Percentiles rank a stretch among this genome's conserved stretches.
Evolutionary conservation across 805 yeast species (phyloP).

Genomic region (Candida nanaspora): DNA sequence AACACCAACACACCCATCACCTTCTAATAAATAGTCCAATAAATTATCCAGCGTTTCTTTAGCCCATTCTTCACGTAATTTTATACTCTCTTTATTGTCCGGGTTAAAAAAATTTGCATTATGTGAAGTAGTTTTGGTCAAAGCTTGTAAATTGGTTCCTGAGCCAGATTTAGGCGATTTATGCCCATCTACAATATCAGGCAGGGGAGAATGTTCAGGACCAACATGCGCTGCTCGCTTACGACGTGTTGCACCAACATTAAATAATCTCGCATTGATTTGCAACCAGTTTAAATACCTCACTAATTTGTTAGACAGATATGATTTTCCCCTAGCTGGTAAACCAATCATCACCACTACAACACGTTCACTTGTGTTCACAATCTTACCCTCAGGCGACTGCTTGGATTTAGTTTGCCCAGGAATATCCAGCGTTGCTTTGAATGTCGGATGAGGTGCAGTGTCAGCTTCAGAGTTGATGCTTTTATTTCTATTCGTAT

Average conservation of each 20-base stretch:
- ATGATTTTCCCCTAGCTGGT: slow-evolving; percentile 94
- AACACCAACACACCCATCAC: slow-evolving; percentile 87
- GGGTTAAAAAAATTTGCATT: slow-evolving; percentile 86
- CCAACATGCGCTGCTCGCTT: slow-evolving; percentile 59
- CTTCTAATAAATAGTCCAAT: slow-evolving; percentile 70
- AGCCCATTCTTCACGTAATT: slow-evolving; percentile 90
- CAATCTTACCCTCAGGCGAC: slow-evolving; percentile 68
- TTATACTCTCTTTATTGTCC: slow-evolving; percentile 53
- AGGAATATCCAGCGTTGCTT: slow-evolving; percentile 82
- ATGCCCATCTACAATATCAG: slow-evolving; percentile 26
- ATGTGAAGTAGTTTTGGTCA: slow-evolving; percentile 33
- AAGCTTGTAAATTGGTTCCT: not conserved
- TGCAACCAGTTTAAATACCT: slow-evolving; percentile 91
- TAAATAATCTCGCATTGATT: slow-evolving; percentile 83
- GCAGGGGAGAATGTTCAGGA: slow-evolving; percentile 61
- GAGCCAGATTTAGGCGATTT: not conserved
- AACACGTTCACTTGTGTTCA: slow-evolving; percentile 55
- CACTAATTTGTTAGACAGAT: slow-evolving; percentile 84
- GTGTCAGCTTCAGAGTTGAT: slow-evolving; percentile 3
- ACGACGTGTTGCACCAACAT: slow-evolving; percentile 92
- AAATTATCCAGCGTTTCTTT: slow-evolving; percentile 84
- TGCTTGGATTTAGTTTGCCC: slow-evolving; percentile 80
- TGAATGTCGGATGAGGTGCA: slow-evolving; percentile 1
- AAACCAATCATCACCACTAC: slow-evolving; percentile 95
- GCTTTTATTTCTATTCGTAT: slow-evolving; percentile 17